Conservation (phyloP, 2,329 filamentous ascomycete species). For the Ophiostoma sp. region DNA sequence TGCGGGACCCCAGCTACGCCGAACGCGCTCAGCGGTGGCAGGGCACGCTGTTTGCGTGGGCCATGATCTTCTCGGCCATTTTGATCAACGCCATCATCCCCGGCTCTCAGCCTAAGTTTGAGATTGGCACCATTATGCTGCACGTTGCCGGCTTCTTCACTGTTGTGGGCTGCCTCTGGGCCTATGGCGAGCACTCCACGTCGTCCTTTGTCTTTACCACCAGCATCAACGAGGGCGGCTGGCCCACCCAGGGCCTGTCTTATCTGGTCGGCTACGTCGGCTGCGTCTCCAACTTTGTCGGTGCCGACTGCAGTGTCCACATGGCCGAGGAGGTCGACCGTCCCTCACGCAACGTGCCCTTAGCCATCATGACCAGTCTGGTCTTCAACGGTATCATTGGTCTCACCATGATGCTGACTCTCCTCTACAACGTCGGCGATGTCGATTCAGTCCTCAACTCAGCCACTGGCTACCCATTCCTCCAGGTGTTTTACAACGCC, state of each 20-base stretch:
- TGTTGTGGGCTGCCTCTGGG: slow-evolving; percentile 31
- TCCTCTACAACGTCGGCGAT: slow-evolving; percentile 39
- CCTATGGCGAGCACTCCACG: slow-evolving; percentile 27
- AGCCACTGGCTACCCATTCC: slow-evolving; percentile 45
- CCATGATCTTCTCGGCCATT: slow-evolving; percentile 46
- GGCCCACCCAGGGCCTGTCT: slow-evolving; percentile 46
- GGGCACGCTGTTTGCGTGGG: slow-evolving; percentile 50
- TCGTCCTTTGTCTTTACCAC: slow-evolving; percentile 43
- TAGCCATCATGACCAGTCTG: slow-evolving; percentile 39
- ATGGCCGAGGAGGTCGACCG: slow-evolving; percentile 43
- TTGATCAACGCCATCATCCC: slow-evolving; percentile 51
- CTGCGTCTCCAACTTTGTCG: slow-evolving; percentile 39
- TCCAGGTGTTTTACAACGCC: slow-evolving; percentile 57
- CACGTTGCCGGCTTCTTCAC: slow-evolving; percentile 27
- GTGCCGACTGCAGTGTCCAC: slow-evolving; percentile 38
- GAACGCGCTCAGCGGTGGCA: slow-evolving; percentile 44
- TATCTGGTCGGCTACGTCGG: slow-evolving; percentile 48
- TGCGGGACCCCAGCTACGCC: slow-evolving; percentile 43
- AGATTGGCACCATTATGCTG: slow-evolving; percentile 45
- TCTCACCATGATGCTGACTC: slow-evolving; percentile 40
- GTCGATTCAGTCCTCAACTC: slow-evolving; percentile 29
- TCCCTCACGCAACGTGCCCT: slow-evolving; percentile 38
- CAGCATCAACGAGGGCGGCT: slow-evolving; percentile 50
- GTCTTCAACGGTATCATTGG: slow-evolving; percentile 39
- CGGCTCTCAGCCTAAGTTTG: slow-evolving; percentile 48